phyloP scores from a whole-genome alignment of 2,329 filamentous ascomycete species.

The Karstenula rhodostoma region DNA sequence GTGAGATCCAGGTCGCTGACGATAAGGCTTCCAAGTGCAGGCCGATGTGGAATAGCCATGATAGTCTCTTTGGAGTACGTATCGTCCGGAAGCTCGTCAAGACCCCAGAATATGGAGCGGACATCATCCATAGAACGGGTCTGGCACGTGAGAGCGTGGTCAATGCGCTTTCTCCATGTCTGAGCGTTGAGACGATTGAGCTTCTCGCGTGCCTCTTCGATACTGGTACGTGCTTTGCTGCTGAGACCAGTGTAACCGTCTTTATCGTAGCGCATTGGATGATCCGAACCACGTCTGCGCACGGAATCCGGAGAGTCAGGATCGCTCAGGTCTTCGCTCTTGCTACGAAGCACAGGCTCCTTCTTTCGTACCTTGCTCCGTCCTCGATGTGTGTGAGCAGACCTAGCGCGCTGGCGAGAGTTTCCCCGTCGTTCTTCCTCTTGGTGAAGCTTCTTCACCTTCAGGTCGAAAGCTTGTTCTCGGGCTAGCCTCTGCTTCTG shows the following conservation, averaged over 20 bases:
- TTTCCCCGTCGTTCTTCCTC: slow-evolving; percentile 57
- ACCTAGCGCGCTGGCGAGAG: slow-evolving; percentile 62
- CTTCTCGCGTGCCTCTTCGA: slow-evolving; percentile 77
- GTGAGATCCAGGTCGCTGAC: slow-evolving; percentile 85
- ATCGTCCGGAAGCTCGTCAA: slow-evolving; percentile 82
- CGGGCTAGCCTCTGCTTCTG: slow-evolving; percentile 89
- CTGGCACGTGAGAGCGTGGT: slow-evolving; percentile 74
- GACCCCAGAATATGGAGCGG: slow-evolving; percentile 80
- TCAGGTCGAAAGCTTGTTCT: slow-evolving; percentile 88
- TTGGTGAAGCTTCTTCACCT: slow-evolving; percentile 84
- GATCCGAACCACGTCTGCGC: slow-evolving; percentile 36
- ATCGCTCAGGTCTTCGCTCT: slow-evolving; percentile 45
- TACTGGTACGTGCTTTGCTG: slow-evolving; percentile 73
- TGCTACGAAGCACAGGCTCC: slow-evolving; percentile 48
- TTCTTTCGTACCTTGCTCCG: slow-evolving; percentile 48
- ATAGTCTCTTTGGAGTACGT: slow-evolving; percentile 84
- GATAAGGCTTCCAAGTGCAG: slow-evolving; percentile 79
- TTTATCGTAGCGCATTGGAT: slow-evolving; percentile 77
- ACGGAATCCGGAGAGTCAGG: slow-evolving; percentile 31
- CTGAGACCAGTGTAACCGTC: slow-evolving; percentile 78
- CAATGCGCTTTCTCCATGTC: slow-evolving; percentile 92
- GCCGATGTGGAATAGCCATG: slow-evolving; percentile 82
- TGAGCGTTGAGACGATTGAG: slow-evolving; percentile 83
- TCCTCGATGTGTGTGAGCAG: slow-evolving; percentile 56
- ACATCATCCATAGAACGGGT: slow-evolving; percentile 80